Percentiles rank a stretch among this genome's conserved stretches.
phyloP scores from a whole-genome alignment of 2,329 filamentous ascomycete species.

The Penicillium sp. region DNA sequence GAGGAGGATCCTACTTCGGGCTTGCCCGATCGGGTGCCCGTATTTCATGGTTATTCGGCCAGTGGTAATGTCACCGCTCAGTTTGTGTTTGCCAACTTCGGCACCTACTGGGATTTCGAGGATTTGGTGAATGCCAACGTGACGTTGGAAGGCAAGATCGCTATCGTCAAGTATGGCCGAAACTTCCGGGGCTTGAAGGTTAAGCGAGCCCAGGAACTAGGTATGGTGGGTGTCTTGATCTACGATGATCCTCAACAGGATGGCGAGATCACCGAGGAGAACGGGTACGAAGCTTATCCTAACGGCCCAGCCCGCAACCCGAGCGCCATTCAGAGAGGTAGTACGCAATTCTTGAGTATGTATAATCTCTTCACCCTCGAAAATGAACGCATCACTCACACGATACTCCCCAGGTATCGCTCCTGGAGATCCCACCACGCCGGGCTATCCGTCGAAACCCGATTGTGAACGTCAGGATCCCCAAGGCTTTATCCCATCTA shows the following conservation, averaged over 20 bases:
- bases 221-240: constrained; percentile 77
- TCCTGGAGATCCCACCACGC: constrained; percentile 77
- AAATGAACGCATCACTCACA: background rate
- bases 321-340: constrained; percentile 84
- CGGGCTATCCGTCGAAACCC: constrained; percentile 87
- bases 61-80: constrained; percentile 83
- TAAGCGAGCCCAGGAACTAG: constrained; percentile 84
- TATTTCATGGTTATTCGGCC: constrained; percentile 92
- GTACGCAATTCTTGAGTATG: constrained; percentile 73
- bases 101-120: constrained; percentile 77
- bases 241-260: constrained; percentile 90
- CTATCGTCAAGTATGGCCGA: constrained; percentile 74
- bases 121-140: constrained; percentile 71
- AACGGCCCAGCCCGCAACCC: constrained; percentile 81
- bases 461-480: constrained; percentile 71
- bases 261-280: constrained; percentile 70
- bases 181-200: constrained; percentile 89
- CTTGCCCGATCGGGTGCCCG: constrained; percentile 67
- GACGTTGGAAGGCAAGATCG: constrained; percentile 75
- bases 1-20: constrained; percentile 75
- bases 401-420: constrained; percentile 42
- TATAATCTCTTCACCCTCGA: background rate
- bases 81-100: constrained; percentile 88
- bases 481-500: constrained; percentile 66
- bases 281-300: constrained; percentile 74